These are phyloP conservation scores for Monarda citriodora DNA, from an alignment of 305 asterid species.

Conservation along the genomic window DNA sequence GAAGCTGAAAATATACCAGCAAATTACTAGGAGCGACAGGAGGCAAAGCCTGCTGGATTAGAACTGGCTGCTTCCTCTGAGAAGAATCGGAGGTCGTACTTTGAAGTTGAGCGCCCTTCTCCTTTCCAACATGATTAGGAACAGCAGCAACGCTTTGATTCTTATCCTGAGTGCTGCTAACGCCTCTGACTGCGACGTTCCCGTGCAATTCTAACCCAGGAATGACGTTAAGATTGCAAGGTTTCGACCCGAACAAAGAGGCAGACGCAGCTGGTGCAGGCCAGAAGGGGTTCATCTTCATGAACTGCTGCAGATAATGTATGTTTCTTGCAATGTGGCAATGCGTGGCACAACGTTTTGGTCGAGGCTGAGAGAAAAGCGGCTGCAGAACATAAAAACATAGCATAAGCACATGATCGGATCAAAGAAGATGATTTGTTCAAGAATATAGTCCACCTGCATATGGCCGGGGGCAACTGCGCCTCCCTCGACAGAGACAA, in stretches of 20 bases:
- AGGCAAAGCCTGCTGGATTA: conserved; percentile 88
- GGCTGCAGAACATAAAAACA: conserved; percentile 41
- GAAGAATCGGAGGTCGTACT: conserved; percentile 47
- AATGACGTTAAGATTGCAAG: conserved; percentile 49
- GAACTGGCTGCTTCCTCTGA: conserved; percentile 83
- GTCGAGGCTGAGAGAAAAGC: conserved; percentile 83
- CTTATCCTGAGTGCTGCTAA: conserved; percentile 51
- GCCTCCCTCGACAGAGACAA: conserved; percentile 80
- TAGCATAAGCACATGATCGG: not conserved
- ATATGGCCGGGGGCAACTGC: conserved; percentile 61
- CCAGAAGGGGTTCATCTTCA: conserved; percentile 88
- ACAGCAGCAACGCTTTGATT: conserved; percentile 38
- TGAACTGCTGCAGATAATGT: conserved; percentile 67
- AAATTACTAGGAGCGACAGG: conserved; percentile 80
- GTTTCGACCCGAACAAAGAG: conserved; percentile 46
- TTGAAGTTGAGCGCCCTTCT: conserved; percentile 58
- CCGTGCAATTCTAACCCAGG: conserved; percentile 61
- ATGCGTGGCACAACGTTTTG: conserved; percentile 95
- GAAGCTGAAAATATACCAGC: conserved; percentile 43
- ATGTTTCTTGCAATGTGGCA: conserved; percentile 94
- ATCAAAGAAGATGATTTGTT: not conserved
- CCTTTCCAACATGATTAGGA: conserved; percentile 55
- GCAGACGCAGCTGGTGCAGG: conserved; percentile 64
- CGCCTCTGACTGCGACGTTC: conserved; percentile 39
- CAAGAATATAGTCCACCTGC: conserved; percentile 42